Percentiles rank a stretch among this genome's conserved stretches.
phyloP scores from a whole-genome alignment of 352 stramenopile species.

The Phytopythium sindhum region DNA sequence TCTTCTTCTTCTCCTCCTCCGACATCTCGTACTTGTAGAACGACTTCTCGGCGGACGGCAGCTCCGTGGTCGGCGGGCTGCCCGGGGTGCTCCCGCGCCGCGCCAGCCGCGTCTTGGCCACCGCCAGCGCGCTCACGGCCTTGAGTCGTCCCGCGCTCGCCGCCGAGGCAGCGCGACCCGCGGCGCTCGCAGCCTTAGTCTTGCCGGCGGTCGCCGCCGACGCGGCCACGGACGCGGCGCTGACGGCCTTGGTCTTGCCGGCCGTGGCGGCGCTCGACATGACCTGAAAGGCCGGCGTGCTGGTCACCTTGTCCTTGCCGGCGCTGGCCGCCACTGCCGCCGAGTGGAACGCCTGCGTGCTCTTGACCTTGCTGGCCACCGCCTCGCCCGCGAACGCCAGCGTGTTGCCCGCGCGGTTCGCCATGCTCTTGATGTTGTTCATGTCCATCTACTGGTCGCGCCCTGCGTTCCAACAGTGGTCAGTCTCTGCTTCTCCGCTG shows the following conservation, averaged over 20 bases:
- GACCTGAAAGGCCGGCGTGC: slow-evolving; percentile 51
- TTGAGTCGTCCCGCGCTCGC: slow-evolving; percentile 51
- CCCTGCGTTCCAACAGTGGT: no score
- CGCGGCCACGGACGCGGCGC: slow-evolving; percentile 36
- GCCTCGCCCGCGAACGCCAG: slow-evolving; percentile 59
- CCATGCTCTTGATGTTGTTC: slow-evolving; percentile 71
- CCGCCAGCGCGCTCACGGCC: slow-evolving; percentile 41
- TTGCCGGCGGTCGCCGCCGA: slow-evolving; percentile 51
- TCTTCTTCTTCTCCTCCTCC: slow-evolving; percentile 70
- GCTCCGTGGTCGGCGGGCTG: slow-evolving; percentile 15
- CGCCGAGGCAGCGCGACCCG: slow-evolving; percentile 37
- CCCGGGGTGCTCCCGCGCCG: slow-evolving; percentile 20
- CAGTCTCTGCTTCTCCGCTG: no score
- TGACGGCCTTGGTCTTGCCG: slow-evolving; percentile 44
- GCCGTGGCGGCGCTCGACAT: slow-evolving; percentile 29
- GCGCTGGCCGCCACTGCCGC: slow-evolving; percentile 44
- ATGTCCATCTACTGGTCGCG: slow-evolving; percentile 31
- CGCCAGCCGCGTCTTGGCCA: slow-evolving; percentile 58
- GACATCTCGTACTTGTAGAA: slow-evolving; percentile 85
- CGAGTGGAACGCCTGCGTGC: slow-evolving; percentile 56
- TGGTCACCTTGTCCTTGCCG: slow-evolving; percentile 58
- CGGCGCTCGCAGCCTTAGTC: slow-evolving; percentile 44
- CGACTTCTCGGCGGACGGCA: slow-evolving; percentile 54
- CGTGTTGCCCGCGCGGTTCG: slow-evolving; percentile 70
- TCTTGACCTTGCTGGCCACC: slow-evolving; percentile 55